Evolutionary conservation across 2,329 filamentous ascomycete genomes (phyloP), one percentile per base, ranked within the genome.

Genomic region (Verticillium nubilum): DNA sequence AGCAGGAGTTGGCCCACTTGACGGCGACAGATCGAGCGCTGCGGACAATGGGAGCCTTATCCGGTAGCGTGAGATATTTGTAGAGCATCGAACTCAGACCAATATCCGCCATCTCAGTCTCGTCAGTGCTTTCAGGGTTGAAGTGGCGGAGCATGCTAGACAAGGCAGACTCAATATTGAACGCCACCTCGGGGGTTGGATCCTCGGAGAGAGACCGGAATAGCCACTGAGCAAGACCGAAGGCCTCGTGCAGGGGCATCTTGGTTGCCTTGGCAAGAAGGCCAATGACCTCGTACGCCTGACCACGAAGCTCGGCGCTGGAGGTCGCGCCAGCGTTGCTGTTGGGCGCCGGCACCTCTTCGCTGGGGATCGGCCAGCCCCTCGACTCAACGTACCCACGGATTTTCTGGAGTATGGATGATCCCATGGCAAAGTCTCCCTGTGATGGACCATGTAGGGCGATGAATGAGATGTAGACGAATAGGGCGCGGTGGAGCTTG

Each of bases 271-370:
- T 86, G 58, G 90, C 87, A 26, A 98, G 74, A 15, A 95, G 83
- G 0, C 94, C 95, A 42, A 98, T 91, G 0, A 91, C 92, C 71
- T 98, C 94, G 72, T 97, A 98, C 1, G 90, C 92, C 68, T 90
- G 87, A 5, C 88, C 88, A 47, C 94, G 86, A 52, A 97, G 78
- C 3, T 84, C 81, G 58, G 88, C 77, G 58, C 87, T 85, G 10
- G 37, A 42, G n/a, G 56, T 9, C 17, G 54, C n/a, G 52, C 12
- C 52, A 3, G 54, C 50, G 27, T 62, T 58, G n/a, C 60, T 57
- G 54, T 88, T 86, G 12, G 79, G 72, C 2, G 83, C 81, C 13
- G 79, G 72, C 2, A 83, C 81, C 13, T 80, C 71, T 64, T 85
- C 82, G 57, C 85, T 75, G 1, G 88, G 83, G 23, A 76, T 76